Evolutionary conservation across 257 asterid species (phyloP), one percentile per base, ranked within the genome.

Genomic region (Echium plantagineum): DNA sequence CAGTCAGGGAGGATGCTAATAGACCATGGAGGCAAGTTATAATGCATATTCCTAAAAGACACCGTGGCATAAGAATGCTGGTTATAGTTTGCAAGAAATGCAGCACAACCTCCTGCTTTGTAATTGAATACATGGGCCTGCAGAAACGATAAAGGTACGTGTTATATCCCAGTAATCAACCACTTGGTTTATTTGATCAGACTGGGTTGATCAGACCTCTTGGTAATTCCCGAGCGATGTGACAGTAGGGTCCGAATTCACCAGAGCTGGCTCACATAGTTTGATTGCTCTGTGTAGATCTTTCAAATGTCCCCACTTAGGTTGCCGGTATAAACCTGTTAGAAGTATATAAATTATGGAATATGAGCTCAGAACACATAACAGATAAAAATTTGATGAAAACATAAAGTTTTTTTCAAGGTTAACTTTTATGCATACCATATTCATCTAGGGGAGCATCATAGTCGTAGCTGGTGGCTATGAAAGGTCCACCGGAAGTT

Each of bases 241-340:
- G 70, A 83, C 89, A 13, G 78, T 57, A 49, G 91, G 99, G 75
- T 84, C 81, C 65, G 77, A 85, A 31, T 88, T 84, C 47, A 86
- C 73, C 26, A 93, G 78, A 77, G 97, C 96, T 58, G 96, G 96
- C 72, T 93, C 99, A 70, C 99, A 93, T 62, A 93, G 86, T 79
- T 93, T 89, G 74, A 93, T 86, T 67, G 99, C 99, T 77, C 97
- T 67, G 69, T 93, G 99, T 66, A 93, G 78, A 69, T 93, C 99
- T 83, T 86, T 93, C 68, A 93, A 74, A 78, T 93, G 99, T 42
- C 99, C 99, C 97, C 97, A 93, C 74, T 93, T 93, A 52, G 99
- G 97, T 74, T 93, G 81, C 67, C 89, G 79, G 66, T 78, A 55
- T 28, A 93, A 73, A 66, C 99, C 99, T 93, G 71, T 22, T 0